Evolutionary conservation across 176 grass and related monocot species (phyloP), one percentile per base, ranked within the genome.

Genomic region (Elaeis guineensis): DNA sequence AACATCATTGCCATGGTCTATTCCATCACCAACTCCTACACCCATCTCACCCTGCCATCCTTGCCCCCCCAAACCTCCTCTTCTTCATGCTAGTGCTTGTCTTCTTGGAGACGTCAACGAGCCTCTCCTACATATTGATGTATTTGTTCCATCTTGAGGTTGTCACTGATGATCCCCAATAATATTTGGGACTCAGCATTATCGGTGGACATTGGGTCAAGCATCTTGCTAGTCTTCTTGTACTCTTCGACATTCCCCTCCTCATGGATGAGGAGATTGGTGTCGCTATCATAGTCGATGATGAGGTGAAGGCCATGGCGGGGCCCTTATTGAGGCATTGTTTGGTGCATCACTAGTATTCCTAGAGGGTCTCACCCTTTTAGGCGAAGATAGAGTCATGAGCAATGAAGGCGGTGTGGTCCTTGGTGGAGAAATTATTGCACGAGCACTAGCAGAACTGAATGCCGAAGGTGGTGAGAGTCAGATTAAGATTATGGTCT

Each of bases 341-440:
- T 76, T 98, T 87, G 49, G 84, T 92, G 84, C 84, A 98, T 84
- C 93, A 92, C 93, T 84, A 98, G 84, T 98, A 98, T 76, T 98
- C 87, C 78, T 82, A 71, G 51, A 92, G 81, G 0, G 93, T 92
- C 76, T 97, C 87, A 25, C 93, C 84, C 76, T 98, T 98, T 87
- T 84, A 98, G 0, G 84, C 87, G 57, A 92, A 98, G 4, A 92
- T 76, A 0, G 32, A 92, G 69, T 98, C 87, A 12, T 83, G 68
- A 21, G 84, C 87, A 59, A 98, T 92, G 55, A 87, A 84, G 19
- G 87, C 87, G 54, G 81, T 88, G 69, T 98, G 87, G 72, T 98
- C 93, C 32, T 35, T 8, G 6, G 32, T 35, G 32, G 32, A 35
- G 0, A 35, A 35, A 8, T 1, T 9, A 9, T 35, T 35, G 32